phyloP scores from a whole-genome alignment of 2,329 filamentous ascomycete species.

The Neonectria faginata region DNA sequence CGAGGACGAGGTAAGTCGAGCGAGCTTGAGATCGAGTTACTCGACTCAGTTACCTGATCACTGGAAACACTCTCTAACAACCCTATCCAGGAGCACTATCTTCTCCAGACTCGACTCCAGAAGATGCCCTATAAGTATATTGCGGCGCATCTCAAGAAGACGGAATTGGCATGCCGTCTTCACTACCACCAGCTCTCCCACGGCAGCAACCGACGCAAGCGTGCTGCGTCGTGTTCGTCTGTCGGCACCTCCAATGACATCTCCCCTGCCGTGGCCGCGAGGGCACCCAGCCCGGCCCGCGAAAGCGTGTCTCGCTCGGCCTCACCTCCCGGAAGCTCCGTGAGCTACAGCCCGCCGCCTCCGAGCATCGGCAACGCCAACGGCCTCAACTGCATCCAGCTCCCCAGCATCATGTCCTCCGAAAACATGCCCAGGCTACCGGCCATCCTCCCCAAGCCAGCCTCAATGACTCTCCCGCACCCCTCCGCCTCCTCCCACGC shows the following conservation, averaged over 20 bases:
- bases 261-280: slow-evolving; percentile 62
- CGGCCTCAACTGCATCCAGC: slow-evolving; percentile 54
- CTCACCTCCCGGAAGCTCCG: slow-evolving; percentile 60
- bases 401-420: slow-evolving; percentile 63
- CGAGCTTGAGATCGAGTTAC: background rate
- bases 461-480: slow-evolving; percentile 60
- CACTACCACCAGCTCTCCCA: slow-evolving; percentile 90
- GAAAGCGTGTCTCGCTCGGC: slow-evolving; percentile 62
- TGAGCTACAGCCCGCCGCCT: slow-evolving; percentile 59
- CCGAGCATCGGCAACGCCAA: slow-evolving; percentile 54
- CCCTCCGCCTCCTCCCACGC: slow-evolving; percentile 52
- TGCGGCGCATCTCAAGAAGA: slow-evolving; percentile 86
- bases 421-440: slow-evolving; percentile 63
- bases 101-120: slow-evolving; percentile 84
- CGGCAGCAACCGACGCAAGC: slow-evolving; percentile 83
- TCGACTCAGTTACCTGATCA: background rate
- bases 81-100: slow-evolving; percentile 76
- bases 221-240: slow-evolving; percentile 77
- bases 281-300: slow-evolving; percentile 63
- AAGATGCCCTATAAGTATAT: slow-evolving; percentile 96
- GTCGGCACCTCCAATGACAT: slow-evolving; percentile 61
- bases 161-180: slow-evolving; percentile 85
- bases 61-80: slow-evolving; percentile 30
- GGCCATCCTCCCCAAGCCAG: slow-evolving; percentile 75
- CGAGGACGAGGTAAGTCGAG: slow-evolving; percentile 78